A percentile compares a stretch with the other conserved stretches of the same genome.
Conservation (phyloP, 768 basidiomycete species). For the Xanthoconium stramineum region DNA sequence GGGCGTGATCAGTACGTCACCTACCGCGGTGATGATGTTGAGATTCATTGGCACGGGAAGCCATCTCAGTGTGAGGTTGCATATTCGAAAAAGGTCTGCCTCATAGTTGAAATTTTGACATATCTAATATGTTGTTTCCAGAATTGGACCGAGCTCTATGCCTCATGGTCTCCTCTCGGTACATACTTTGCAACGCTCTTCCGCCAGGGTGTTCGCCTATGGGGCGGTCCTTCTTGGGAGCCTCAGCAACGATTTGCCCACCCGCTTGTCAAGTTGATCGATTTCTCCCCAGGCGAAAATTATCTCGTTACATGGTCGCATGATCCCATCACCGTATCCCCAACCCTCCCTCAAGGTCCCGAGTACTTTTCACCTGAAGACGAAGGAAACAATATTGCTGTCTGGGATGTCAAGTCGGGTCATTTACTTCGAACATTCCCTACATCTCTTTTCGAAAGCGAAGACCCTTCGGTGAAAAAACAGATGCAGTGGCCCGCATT, state of each 20-base stretch:
- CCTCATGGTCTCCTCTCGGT: conserved; percentile 94
- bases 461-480: conserved; percentile 59
- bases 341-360: conserved; percentile 75
- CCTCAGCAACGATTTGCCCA: conserved; percentile 90
- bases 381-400: conserved; percentile 93
- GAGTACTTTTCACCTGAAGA: conserved; percentile 90
- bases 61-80: conserved; percentile 83
- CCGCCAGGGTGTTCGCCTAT: conserved; percentile 91
- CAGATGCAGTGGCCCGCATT: conserved; percentile 93
- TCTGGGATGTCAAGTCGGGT: conserved; percentile 98
- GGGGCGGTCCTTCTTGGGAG: conserved; percentile 92
- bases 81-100: conserved; percentile 65
- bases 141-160: conserved; percentile 97
- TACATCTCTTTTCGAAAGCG: conserved; percentile 57
- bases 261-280: conserved; percentile 90
- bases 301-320: conserved; percentile 98
- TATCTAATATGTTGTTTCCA: conserved; percentile 29
- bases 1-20: conserved; percentile 96
- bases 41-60: conserved; percentile 90
- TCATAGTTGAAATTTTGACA: neutral
- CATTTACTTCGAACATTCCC: conserved; percentile 90
- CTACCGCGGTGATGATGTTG: conserved; percentile 87
- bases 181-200: conserved; percentile 95
- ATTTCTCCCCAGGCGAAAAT: conserved; percentile 95
- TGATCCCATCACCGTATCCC: conserved; percentile 84